Base-by-base conservation (phyloP, 2,329 filamentous ascomycete genomes). In the Coniochaeta ligniaria region DNA sequence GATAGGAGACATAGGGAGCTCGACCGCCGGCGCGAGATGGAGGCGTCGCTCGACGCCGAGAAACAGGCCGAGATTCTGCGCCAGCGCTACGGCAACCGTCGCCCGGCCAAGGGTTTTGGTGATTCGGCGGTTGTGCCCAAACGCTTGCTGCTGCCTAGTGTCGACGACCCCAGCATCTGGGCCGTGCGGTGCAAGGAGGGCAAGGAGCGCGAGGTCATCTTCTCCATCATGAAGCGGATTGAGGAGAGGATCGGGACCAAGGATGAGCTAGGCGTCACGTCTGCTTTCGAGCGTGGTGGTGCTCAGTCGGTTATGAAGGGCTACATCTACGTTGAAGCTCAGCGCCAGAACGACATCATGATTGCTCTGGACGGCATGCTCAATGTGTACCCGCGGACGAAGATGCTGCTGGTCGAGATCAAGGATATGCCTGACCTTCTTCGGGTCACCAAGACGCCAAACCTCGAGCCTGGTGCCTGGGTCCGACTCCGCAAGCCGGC, bases 391-490 rank as follows among this genome's bases (percentile, higher is more conserved):
- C 91, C 94, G 59, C 87, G 92, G 60, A 89, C 86, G 31, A 95
- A 92, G 74, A 88, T 95, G 77, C 85, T 93, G 52, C 80, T 98
- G 58, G 92, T 99, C 47, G 91, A 95, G 57, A 92, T 98, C 69
- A 96, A 96, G 73, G 95, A 99, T 75, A 96, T 97, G 88, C 94
- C 95, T 1, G 95, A 98, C 74, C 83, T 99, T n/a, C 81, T 99
- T 20, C 87, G 92, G 58, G 91, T 96, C 31, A 88, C 86, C 63
- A 96, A 96, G 77, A 94, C 90, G 2, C 90, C 92, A 56, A 87
- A 87, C 28, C 80, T 99, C 36, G 87, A 95, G 67, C 90, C 89
- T 11, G 94, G 94, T 64, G 92, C 92, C 41, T 99, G 95, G 83
- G 94, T 98, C 58, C 91, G 95, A 64, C 86, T 98, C 64, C 88